Conservation (phyloP, 2,329 filamentous ascomycete genomes). For the Calonectria pseudoturangicola region DNA sequence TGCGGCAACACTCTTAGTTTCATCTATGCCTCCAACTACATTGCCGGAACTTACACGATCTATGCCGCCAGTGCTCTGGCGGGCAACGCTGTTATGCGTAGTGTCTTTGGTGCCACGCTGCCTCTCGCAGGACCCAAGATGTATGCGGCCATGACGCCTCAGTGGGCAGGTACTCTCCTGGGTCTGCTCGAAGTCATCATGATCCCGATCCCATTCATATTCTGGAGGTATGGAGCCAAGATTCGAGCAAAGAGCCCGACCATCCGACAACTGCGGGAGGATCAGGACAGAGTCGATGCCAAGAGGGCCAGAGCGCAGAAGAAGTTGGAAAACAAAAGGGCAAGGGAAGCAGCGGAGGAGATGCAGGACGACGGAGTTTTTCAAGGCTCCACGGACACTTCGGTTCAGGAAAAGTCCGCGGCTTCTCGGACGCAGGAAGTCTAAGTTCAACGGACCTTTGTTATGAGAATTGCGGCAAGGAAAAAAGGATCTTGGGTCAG, state of each 20-base stretch:
- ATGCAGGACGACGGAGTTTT: conserved; percentile 39
- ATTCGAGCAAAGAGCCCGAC: conserved; percentile 72
- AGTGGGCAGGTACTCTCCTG: conserved; percentile 87
- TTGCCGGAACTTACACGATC: conserved; percentile 86
- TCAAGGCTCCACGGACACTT: conserved; percentile 24
- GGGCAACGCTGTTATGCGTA: conserved; percentile 85
- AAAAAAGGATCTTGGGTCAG: neutral
- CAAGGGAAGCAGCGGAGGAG: conserved; percentile 27
- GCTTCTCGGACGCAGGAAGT: neutral
- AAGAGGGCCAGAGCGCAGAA: conserved; percentile 58
- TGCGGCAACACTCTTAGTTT: conserved; percentile 85
- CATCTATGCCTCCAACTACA: conserved; percentile 88
- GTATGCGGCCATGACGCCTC: conserved; percentile 81
- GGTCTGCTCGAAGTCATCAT: conserved; percentile 83
- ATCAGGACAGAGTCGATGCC: conserved; percentile 62
- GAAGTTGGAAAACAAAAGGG: conserved; percentile 46
- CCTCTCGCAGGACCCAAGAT: conserved; percentile 84
- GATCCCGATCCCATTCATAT: conserved; percentile 87
- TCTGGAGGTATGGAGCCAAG: conserved; percentile 77
- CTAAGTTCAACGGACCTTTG: neutral
- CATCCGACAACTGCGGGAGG: conserved; percentile 66
- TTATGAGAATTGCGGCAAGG: neutral
- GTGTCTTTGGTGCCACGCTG: conserved; percentile 83
- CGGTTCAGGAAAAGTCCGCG: conserved; percentile 20
- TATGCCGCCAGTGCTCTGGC: conserved; percentile 89